Evolutionary conservation across 2,329 filamentous ascomycete genomes (phyloP).

Genomic region (Aspergillus sp.): DNA sequence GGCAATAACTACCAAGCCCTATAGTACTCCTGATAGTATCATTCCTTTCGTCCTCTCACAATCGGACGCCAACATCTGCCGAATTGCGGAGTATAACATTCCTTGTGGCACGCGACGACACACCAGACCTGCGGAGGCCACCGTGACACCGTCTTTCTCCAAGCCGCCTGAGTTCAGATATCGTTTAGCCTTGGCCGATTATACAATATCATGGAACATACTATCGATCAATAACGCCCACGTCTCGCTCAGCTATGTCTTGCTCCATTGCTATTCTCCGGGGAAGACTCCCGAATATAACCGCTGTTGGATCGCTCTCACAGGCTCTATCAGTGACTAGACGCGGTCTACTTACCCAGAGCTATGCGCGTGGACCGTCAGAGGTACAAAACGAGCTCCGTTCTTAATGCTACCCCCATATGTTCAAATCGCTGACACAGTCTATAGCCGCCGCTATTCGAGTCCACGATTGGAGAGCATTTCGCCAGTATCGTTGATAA

Average conservation of each 20-base stretch:
- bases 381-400: slow-evolving; percentile 19
- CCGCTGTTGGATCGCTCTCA: background rate
- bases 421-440: background rate
- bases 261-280: background rate
- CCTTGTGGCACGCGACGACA: background rate
- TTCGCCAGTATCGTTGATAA: slow-evolving; percentile 44
- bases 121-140: background rate
- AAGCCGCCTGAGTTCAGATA: no score
- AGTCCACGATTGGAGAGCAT: slow-evolving; percentile 48
- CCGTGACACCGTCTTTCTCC: background rate
- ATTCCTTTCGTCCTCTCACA: background rate
- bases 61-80: background rate
- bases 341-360: slow-evolving; percentile 27
- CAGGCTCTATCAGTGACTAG: background rate
- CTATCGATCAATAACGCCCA: background rate
- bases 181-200: background rate
- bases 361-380: slow-evolving; percentile 31
- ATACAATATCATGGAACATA: background rate
- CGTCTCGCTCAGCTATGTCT: background rate
- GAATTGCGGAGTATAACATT: slow-evolving; percentile 6
- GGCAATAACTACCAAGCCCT: no score
- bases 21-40: background rate
- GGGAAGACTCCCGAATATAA: background rate
- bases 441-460: slow-evolving; percentile 45
- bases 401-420: background rate